Evolutionary conservation across 1,284 basidiomycete genomes (phyloP).

Genomic region (Cutaneotrichosporon sp.): DNA sequence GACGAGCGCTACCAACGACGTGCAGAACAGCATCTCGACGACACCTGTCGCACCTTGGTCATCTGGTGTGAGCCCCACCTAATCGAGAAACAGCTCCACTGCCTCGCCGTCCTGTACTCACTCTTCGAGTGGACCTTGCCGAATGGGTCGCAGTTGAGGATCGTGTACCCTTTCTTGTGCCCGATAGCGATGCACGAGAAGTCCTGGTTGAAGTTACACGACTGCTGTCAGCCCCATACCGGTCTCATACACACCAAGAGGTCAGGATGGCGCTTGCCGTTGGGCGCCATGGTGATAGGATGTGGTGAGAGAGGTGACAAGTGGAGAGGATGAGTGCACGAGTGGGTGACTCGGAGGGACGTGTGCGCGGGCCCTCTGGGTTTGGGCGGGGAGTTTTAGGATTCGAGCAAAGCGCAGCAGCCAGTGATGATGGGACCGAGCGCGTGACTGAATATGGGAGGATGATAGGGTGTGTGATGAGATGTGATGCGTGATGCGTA

Average conservation of each 20-base stretch:
- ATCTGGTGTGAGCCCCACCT: constrained; percentile 45
- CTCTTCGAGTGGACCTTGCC: constrained; percentile 87
- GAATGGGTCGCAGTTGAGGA: constrained; percentile 97
- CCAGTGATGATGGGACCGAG: background rate
- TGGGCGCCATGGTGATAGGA: constrained; percentile 22
- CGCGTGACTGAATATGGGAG: background rate
- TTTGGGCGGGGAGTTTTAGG: background rate
- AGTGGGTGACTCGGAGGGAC: background rate
- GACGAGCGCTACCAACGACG: constrained; percentile 92
- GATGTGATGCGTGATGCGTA: background rate
- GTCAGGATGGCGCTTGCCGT: constrained; percentile 50
- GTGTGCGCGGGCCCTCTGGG: background rate
- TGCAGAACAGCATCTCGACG: constrained; percentile 99
- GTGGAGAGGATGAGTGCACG: background rate
- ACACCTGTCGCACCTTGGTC: constrained; percentile 91
- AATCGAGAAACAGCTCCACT: background rate
- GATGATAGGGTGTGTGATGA: background rate
- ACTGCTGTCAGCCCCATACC: constrained; percentile 31
- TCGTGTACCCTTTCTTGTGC: constrained; percentile 91
- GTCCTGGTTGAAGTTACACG: constrained; percentile 55
- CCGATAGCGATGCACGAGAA: constrained; percentile 82
- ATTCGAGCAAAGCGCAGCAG: background rate
- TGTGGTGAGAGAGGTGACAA: background rate
- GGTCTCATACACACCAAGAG: constrained; percentile 40
- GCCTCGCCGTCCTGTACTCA: constrained; percentile 1